Evolutionary conservation across 805 yeast genomes (phyloP).

Genomic region (Priceomyces fermenticarens): DNA sequence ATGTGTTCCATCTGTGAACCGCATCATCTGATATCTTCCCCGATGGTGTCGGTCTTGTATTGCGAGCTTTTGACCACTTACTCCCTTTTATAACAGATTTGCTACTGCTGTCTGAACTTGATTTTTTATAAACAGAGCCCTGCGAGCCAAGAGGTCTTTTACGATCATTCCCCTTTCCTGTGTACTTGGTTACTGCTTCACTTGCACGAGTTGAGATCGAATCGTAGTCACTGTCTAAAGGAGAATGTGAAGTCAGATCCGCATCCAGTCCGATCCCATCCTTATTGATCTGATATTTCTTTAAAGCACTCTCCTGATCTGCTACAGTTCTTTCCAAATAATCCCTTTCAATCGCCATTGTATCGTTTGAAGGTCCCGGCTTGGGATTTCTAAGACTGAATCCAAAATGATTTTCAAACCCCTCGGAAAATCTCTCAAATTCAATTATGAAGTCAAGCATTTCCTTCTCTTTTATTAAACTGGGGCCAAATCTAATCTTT

Average conservation of each 20-base stretch:
- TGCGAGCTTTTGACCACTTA: conserved; percentile 8
- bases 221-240: too few relatives aligned
- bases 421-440: conserved; percentile 16
- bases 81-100: conserved; percentile 2
- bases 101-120: not conserved
- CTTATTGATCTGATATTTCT: too few relatives aligned
- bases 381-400: conserved; percentile 5
- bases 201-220: too few relatives aligned
- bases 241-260: too few relatives aligned
- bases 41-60: conserved; percentile 9
- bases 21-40: too few relatives aligned
- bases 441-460: conserved; percentile 56
- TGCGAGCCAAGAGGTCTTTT: not conserved
- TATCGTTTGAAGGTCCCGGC: not conserved
- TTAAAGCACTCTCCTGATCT: conserved; percentile 1
- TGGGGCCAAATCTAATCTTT: conserved; percentile 61
- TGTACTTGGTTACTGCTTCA: too few relatives aligned
- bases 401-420: conserved; percentile 16
- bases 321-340: not conserved
- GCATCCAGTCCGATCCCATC: too few relatives aligned
- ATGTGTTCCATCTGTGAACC: too few relatives aligned
- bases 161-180: too few relatives aligned
- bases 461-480: conserved; percentile 54
- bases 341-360: not conserved
- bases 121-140: not conserved